These are phyloP conservation scores for Westerdykella aurantiaca DNA, from an alignment of 2,329 filamentous ascomycete species.

Conservation along the genomic window DNA sequence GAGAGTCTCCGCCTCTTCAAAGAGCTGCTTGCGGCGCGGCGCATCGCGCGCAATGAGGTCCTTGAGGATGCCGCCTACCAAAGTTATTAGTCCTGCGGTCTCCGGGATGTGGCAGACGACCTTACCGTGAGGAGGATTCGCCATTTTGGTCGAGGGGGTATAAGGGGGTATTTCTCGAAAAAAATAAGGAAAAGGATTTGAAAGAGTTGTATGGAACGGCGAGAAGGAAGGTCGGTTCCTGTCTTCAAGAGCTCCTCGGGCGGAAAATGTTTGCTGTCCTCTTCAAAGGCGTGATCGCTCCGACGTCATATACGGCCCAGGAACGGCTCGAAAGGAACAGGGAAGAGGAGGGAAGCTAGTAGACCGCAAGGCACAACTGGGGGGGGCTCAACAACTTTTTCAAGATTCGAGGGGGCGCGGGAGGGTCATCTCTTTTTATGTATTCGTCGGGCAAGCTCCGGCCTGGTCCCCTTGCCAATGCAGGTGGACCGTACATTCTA, in stretches of 20 bases:
- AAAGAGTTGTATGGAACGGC: constrained; percentile 2
- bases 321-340: background rate
- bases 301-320: background rate
- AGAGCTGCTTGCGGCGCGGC: constrained; percentile 72
- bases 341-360: no score
- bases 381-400: no score
- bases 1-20: constrained; percentile 76
- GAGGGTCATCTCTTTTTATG: no score
- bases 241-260: background rate
- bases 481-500: background rate
- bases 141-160: constrained; percentile 33
- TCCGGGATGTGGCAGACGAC: background rate
- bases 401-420: no score
- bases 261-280: no score
- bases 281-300: background rate
- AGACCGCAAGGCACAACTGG: no score
- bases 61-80: constrained; percentile 82
- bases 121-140: constrained; percentile 49
- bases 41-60: constrained; percentile 92
- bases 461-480: background rate
- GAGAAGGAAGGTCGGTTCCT: background rate
- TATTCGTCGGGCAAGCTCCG: no score
- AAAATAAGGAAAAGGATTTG: constrained; percentile 3
- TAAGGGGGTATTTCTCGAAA: constrained; percentile 1
- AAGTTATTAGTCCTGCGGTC: constrained; percentile 8